Base-by-base conservation (phyloP, 805 yeast genomes). In the Spathaspora hagerdaliae region DNA sequence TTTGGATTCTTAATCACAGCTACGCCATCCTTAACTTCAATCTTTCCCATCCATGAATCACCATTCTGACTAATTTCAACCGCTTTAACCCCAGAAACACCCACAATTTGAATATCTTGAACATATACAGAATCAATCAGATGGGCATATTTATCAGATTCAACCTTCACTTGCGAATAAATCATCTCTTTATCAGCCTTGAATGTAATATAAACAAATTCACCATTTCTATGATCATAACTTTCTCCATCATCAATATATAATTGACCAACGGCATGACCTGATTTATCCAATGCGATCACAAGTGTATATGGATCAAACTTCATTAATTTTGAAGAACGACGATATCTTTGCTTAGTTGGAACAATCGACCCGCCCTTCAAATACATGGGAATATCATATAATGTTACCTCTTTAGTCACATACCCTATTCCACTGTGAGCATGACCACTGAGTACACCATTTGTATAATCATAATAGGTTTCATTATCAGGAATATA, bases 181-280 rank as follows among this genome's bases (percentile, higher is more conserved):
- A 81, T 47, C 7, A 46, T 44, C n/a, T 66, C 61, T 15, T 66
- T 63, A 10, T 61, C 54, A 13, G 73, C 68, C 2, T 51, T 51
- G 31, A 87, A 72, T 1, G 67, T 55, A 1, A 79, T 57, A 38
- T 67, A 60, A 2, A 80, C 44, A 55, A 50, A 83, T 27, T 79
- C 82, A 6, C 84, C 85, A 1, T 65, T 52, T 31, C 60, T 46
- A 58, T 81, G 81, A 38, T 71, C 77, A 53, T 76, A 87, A 0
- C 91, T 73, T 53, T 83, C 86, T 12, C 96, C 96, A 63, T 91
- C 98, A 61, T 91, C 98, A 33, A 85, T 63, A 60, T 90, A 91
- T 31, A 91, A 60, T 13, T 66, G 61, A 1, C 87, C 86, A 0
- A 63, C 61, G 0, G 91, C 89, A 6, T 55, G 51, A 1, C 82